Percentiles rank a stretch among this genome's conserved stretches.
These are phyloP conservation scores for Torulaspora globosa DNA, from an alignment of 1,139 yeast genomes.

Conservation along the genomic window DNA sequence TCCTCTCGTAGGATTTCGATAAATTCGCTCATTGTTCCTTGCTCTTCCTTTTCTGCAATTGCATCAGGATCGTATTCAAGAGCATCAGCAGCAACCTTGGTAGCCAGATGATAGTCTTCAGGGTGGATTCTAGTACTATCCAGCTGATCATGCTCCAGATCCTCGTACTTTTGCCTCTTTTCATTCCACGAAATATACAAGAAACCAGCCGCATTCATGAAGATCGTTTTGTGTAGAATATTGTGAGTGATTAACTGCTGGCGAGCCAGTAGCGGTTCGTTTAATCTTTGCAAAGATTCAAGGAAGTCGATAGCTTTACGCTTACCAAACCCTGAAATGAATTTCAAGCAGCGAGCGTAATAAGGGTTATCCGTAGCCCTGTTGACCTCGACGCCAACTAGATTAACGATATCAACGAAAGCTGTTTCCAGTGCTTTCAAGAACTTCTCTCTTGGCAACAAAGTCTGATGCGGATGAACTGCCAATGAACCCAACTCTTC, in stretches of 20 bases:
- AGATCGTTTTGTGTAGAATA: slow-evolving; percentile 72
- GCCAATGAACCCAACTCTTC: slow-evolving; percentile 67
- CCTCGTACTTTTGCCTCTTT: slow-evolving; percentile 45
- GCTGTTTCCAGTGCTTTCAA: slow-evolving; percentile 70
- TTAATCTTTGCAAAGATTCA: slow-evolving; percentile 62
- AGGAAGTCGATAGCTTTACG: slow-evolving; percentile 87
- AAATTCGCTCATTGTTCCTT: slow-evolving; percentile 67
- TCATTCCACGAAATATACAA: slow-evolving; percentile 67
- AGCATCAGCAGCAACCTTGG: slow-evolving; percentile 98
- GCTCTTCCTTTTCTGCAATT: slow-evolving; percentile 65
- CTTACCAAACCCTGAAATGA: slow-evolving; percentile 88
- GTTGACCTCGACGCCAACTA: slow-evolving; percentile 91
- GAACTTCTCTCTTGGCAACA: slow-evolving; percentile 62
- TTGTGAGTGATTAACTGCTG: slow-evolving; percentile 74
- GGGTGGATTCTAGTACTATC: slow-evolving; percentile 98
- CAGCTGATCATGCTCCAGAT: slow-evolving; percentile 66
- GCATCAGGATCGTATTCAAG: slow-evolving; percentile 94
- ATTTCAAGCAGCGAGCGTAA: slow-evolving; percentile 66
- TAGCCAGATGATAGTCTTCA: slow-evolving; percentile 91
- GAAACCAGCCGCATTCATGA: slow-evolving; percentile 90
- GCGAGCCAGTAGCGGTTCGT: slow-evolving; percentile 63
- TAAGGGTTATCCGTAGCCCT: slow-evolving; percentile 73
- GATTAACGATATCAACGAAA: slow-evolving; percentile 83
- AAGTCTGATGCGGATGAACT: slow-evolving; percentile 70
- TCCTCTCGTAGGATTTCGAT: slow-evolving; percentile 77